These are phyloP conservation scores for Mortierella sp. DNA, from an alignment of 371 early-diverging fungal species.

Conservation along the genomic window DNA sequence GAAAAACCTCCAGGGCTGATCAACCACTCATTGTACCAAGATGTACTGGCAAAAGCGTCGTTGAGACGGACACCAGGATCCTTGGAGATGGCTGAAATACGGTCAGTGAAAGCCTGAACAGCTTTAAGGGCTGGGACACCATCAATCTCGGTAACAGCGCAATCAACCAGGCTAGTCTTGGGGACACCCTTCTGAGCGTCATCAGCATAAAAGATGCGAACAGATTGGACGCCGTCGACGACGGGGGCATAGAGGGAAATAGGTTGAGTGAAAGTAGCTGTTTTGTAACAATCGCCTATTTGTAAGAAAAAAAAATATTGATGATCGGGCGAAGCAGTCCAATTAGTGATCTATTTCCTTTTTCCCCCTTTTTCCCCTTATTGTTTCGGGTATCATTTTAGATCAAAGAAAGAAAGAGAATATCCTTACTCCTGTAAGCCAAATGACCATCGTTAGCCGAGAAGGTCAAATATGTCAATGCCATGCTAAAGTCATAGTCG, in stretches of 20 bases:
- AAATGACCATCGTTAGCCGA: constrained; percentile 52
- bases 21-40: constrained; percentile 52
- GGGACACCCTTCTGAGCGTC: constrained; percentile 40
- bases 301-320: background rate
- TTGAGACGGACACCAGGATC: constrained; percentile 58
- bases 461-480: constrained; percentile 32
- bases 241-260: constrained; percentile 56
- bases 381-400: background rate
- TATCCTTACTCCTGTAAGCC: constrained; percentile 34
- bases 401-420: background rate
- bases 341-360: background rate
- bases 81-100: constrained; percentile 49
- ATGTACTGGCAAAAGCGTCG: constrained; percentile 55
- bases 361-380: background rate
- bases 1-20: constrained; percentile 52
- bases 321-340: background rate
- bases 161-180: constrained; percentile 39
- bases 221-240: constrained; percentile 32
- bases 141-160: constrained; percentile 50
- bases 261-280: constrained; percentile 46
- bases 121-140: constrained; percentile 55
- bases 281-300: constrained; percentile 43
- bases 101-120: constrained; percentile 51
- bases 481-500: constrained; percentile 54
- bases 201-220: constrained; percentile 53